Percentiles rank a stretch among this genome's conserved stretches.
These are phyloP conservation scores for Atalantia buxifolia DNA, from an alignment of 345 rosid genomes.

Conservation along the genomic window DNA sequence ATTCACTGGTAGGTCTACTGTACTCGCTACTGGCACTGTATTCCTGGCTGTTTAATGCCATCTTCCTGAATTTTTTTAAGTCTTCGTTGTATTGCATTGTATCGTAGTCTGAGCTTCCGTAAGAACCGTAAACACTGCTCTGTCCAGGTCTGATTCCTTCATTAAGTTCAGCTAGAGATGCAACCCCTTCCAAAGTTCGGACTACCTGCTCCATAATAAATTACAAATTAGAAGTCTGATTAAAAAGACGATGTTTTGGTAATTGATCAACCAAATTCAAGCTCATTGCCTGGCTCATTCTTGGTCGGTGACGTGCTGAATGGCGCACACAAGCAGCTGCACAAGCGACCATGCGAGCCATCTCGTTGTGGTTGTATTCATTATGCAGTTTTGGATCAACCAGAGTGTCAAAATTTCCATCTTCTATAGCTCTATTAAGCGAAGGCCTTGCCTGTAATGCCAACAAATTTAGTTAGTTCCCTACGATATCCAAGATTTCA, in stretches of 20 bases:
- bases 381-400: conserved; percentile 62
- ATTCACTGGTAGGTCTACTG: conserved; percentile 70
- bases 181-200: conserved; percentile 77
- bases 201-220: conserved; percentile 54
- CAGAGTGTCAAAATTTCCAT: conserved; percentile 54
- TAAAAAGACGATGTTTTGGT: neutral
- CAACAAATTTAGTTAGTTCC: conserved; percentile 9
- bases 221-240: neutral
- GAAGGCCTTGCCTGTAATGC: conserved; percentile 72
- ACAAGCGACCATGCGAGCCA: conserved; percentile 79
- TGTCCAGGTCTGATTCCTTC: conserved; percentile 73
- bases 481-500: neutral
- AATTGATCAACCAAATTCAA: neutral
- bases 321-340: conserved; percentile 89
- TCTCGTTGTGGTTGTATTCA: conserved; percentile 58
- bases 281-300: conserved; percentile 74
- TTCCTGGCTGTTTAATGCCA: conserved; percentile 65
- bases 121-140: conserved; percentile 47
- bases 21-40: conserved; percentile 68
- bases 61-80: conserved; percentile 69
- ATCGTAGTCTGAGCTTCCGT: conserved; percentile 82
- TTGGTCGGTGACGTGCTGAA: conserved; percentile 84
- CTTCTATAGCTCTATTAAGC: conserved; percentile 58
- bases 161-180: conserved; percentile 61
- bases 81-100: conserved; percentile 70